Evolutionary conservation across 1,284 basidiomycete species (phyloP).

Genomic region (Singerocomus rubriflavus): DNA sequence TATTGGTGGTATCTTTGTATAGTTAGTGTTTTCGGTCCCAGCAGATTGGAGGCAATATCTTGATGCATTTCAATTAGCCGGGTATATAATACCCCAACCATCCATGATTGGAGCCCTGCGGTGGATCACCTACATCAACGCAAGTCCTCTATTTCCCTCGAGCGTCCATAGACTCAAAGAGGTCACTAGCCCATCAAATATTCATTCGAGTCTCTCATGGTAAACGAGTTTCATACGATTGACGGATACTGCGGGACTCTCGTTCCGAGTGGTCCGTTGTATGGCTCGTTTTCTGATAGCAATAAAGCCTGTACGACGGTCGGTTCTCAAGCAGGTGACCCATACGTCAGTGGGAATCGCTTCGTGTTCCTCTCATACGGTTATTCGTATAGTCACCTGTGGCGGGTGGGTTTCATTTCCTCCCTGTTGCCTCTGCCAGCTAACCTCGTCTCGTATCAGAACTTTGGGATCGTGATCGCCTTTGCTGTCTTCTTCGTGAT

Average conservation of each 20-base stretch:
- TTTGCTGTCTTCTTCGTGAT: constrained; percentile 49
- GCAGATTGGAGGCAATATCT: background rate
- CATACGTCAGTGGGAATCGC: constrained; percentile 14
- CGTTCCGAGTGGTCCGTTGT: constrained; percentile 49
- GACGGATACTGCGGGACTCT: constrained; percentile 40
- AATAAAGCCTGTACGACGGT: constrained; percentile 65
- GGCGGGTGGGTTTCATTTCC: constrained; percentile 52
- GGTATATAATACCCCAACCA: constrained; percentile 49
- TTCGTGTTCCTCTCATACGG: constrained; percentile 55
- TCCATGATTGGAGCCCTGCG: constrained; percentile 61
- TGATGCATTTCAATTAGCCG: constrained; percentile 19
- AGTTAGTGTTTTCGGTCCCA: constrained; percentile 29
- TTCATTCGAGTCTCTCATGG: constrained; percentile 50
- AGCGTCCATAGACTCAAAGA: background rate
- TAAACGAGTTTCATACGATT: constrained; percentile 56
- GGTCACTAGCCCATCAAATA: constrained; percentile 43
- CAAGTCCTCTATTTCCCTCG: constrained; percentile 29
- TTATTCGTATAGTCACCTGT: constrained; percentile 61
- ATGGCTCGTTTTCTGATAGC: constrained; percentile 46
- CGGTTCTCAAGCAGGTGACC: constrained; percentile 24
- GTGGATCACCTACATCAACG: constrained; percentile 66
- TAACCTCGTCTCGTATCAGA: constrained; percentile 31
- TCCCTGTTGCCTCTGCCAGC: constrained; percentile 2
- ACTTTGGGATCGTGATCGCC: constrained; percentile 53
- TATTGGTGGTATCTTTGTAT: constrained; percentile 46